phyloP scores from a whole-genome alignment of 768 basidiomycete genomes.

The Vararia minispora region DNA sequence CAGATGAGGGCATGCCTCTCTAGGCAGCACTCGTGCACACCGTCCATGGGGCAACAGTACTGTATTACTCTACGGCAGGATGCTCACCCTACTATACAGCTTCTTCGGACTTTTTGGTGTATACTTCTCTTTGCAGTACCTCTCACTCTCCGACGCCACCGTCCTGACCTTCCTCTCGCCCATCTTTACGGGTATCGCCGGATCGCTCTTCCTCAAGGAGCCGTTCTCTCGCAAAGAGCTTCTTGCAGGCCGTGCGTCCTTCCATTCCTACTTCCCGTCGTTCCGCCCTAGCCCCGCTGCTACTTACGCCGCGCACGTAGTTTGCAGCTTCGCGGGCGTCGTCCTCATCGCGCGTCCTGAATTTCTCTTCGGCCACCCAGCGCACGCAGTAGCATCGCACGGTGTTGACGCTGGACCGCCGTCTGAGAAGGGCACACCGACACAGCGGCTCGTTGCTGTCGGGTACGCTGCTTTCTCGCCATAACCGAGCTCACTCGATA shows the following conservation, averaged over 20 bases:
- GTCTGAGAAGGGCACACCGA: constrained; percentile 15
- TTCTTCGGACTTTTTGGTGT: constrained; percentile 63
- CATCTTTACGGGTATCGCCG: constrained; percentile 49
- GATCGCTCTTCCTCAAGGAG: constrained; percentile 53
- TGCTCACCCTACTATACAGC: constrained; percentile 23
- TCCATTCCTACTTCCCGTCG: no score
- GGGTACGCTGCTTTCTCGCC: constrained; percentile 26
- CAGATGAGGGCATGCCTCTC: no score
- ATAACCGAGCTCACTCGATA: neutral
- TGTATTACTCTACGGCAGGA: constrained; percentile 7
- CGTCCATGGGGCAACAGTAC: no score
- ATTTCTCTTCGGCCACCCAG: constrained; percentile 48
- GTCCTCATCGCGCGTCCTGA: constrained; percentile 72
- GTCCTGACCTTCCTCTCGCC: constrained; percentile 71
- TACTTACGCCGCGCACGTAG: constrained; percentile 18
- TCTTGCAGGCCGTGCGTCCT: constrained; percentile 28
- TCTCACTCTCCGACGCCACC: constrained; percentile 70
- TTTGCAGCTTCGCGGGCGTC: constrained; percentile 64
- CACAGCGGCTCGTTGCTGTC: constrained; percentile 46
- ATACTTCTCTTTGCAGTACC: constrained; percentile 64
- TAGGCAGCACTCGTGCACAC: no score
- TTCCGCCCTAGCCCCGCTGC: no score
- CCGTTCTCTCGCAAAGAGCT: constrained; percentile 41
- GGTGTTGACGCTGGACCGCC: constrained; percentile 3
- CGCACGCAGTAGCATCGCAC: constrained; percentile 1